Conservation (phyloP, 495 filamentous ascomycete genomes). For the Xylaria grammica region DNA sequence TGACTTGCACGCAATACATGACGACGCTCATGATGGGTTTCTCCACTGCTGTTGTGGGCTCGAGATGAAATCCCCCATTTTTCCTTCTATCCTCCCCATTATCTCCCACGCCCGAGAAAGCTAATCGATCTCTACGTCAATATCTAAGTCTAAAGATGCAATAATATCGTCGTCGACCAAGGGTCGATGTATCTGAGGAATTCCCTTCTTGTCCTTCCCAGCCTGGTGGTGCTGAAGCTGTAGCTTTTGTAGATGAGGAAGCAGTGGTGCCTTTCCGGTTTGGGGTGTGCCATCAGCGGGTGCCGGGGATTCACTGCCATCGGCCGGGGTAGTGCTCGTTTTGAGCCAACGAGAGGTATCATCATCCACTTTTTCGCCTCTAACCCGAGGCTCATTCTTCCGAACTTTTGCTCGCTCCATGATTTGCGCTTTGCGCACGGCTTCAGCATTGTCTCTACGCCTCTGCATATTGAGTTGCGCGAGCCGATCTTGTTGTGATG, state of each 20-base stretch:
- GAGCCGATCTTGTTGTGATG: conserved; percentile 73
- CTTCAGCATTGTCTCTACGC: conserved; percentile 77
- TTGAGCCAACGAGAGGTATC: conserved; percentile 67
- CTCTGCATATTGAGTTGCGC: conserved; percentile 77
- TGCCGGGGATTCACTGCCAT: conserved; percentile 36
- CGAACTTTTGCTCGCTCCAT: conserved; percentile 72
- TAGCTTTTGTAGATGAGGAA: conserved; percentile 55
- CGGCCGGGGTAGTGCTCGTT: conserved; percentile 59
- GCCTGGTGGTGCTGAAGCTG: conserved; percentile 56
- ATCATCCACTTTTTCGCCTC: conserved; percentile 52
- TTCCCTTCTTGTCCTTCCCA: conserved; percentile 56
- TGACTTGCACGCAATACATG: not conserved
- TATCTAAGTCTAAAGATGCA: conserved; percentile 77
- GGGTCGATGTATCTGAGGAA: conserved; percentile 69
- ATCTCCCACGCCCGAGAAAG: not conserved
- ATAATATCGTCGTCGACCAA: conserved; percentile 87
- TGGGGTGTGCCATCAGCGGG: conserved; percentile 38
- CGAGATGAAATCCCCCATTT: not conserved
- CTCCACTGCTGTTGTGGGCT: too few species aligned
- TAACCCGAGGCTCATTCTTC: conserved; percentile 57
- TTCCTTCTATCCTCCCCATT: not conserved
- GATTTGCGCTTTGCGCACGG: conserved; percentile 82
- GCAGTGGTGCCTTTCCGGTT: conserved; percentile 35
- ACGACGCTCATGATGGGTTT: too few species aligned
- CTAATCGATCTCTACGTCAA: conserved; percentile 72